These are phyloP conservation scores for Golubevia sp. DNA, from an alignment of 1,284 basidiomycete species.

Conservation along the genomic window DNA sequence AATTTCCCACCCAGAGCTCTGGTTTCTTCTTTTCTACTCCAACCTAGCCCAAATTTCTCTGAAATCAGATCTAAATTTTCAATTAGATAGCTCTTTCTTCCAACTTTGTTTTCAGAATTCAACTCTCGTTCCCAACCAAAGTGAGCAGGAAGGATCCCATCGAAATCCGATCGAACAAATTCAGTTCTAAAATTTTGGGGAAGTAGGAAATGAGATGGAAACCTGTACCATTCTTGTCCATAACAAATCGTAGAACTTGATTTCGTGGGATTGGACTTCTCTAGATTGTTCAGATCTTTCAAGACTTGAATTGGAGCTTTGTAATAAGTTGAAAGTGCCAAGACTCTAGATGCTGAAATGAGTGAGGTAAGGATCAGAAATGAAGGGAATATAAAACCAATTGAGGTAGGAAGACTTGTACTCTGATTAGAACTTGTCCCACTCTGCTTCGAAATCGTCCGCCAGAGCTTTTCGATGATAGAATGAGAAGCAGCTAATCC, in stretches of 20 bases:
- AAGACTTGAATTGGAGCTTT: neutral
- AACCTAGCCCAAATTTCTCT: slow-evolving; percentile 57
- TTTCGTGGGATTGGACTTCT: slow-evolving; percentile 64
- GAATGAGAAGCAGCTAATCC: slow-evolving; percentile 68
- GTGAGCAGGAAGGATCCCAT: slow-evolving; percentile 84
- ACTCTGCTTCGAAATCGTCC: too few species aligned
- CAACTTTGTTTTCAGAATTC: slow-evolving; percentile 1
- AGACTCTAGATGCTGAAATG: too few species aligned
- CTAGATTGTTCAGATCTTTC: slow-evolving; percentile 65
- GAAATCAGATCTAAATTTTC: slow-evolving; percentile 39
- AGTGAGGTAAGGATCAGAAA: too few species aligned
- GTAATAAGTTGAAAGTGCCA: too few species aligned
- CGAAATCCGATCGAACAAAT: slow-evolving; percentile 87
- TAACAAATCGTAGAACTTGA: slow-evolving; percentile 71
- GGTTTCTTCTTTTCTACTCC: slow-evolving; percentile 74
- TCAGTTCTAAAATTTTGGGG: slow-evolving; percentile 80
- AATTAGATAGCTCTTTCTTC: slow-evolving; percentile 14
- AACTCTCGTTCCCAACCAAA: slow-evolving; percentile 65
- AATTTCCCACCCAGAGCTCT: slow-evolving; percentile 71
- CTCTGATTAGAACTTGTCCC: slow-evolving; percentile 15
- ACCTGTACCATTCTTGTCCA: slow-evolving; percentile 95
- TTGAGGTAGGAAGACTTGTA: slow-evolving; percentile 60
- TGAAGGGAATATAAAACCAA: too few species aligned
- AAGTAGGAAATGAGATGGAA: slow-evolving; percentile 86
- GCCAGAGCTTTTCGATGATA: slow-evolving; percentile 19